phyloP scores from a whole-genome alignment of 1,284 basidiomycete genomes.

The Fomitopsis pinicola region DNA sequence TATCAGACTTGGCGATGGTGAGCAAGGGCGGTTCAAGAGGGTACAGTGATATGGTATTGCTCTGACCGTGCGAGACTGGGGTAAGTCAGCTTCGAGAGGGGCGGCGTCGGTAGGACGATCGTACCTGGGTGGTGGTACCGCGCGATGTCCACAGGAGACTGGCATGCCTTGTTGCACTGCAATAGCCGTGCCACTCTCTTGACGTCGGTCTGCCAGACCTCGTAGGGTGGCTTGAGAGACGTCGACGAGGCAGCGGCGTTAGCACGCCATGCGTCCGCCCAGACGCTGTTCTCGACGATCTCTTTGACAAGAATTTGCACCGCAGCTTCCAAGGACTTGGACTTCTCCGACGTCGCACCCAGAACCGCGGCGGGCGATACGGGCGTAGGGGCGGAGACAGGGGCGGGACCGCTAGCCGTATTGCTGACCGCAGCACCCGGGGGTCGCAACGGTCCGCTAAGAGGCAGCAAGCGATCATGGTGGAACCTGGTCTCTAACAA shows the following conservation, averaged over 20 bases:
- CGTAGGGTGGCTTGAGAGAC: conserved; percentile 20
- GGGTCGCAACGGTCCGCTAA: conserved; percentile 53
- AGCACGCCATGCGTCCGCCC: conserved; percentile 62
- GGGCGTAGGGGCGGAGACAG: conserved; percentile 65
- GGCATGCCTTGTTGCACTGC: conserved; percentile 19
- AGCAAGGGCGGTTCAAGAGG: conserved; percentile 53
- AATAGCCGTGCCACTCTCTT: conserved; percentile 35
- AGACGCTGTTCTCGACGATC: conserved; percentile 62
- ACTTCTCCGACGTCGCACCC: conserved; percentile 55
- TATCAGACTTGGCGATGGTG: conserved; percentile 57
- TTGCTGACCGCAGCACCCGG: conserved; percentile 45
- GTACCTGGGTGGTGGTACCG: conserved; percentile 38
- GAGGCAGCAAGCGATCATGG: conserved; percentile 52
- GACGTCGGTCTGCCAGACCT: conserved; percentile 56
- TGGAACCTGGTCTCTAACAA: conserved; percentile 63
- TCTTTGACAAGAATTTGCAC: conserved; percentile 58
- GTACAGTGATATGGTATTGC: conserved; percentile 22
- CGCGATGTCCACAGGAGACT: conserved; percentile 27
- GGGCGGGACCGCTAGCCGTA: conserved; percentile 35
- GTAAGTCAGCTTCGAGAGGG: background rate
- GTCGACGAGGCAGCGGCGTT: conserved; percentile 29
- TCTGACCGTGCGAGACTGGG: background rate
- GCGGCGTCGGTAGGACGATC: conserved; percentile 2
- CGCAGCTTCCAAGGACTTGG: conserved; percentile 60
- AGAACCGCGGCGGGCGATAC: conserved; percentile 70